Evolutionary conservation across 371 early-diverging fungal genomes (phyloP), one percentile per base, ranked within the genome.

Genomic region (Mortierella sp.): DNA sequence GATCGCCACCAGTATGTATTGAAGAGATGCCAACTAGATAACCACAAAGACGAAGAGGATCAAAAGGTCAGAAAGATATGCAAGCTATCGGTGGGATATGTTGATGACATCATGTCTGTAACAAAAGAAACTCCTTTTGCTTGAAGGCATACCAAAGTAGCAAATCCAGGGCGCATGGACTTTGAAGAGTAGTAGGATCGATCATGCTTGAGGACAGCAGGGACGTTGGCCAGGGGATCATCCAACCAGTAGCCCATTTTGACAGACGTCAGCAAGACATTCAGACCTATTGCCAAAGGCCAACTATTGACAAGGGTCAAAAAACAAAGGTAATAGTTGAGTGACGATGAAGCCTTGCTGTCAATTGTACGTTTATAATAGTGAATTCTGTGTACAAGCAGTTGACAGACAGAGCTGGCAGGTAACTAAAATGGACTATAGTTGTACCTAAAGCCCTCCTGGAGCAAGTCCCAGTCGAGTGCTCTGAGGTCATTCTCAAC

Each of bases 191-290:
- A 82, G 32, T 72, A 79, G 14, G 75, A 27, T 4, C 78, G 70
- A 49, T 79, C 75, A 21, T 70, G 54, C 48, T 56, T 82, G 8
- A 86, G 55, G 16, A 82, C 60, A 27, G 75, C 32, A 24, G 86
- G 86, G 8, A 75, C 63, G 48, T 79, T 79, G 18, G 80, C 76
- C 1, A 78, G 48, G 0, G 82, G 86, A 44, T 86, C 86, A 51
- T 86, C 82, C 10, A 86, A 71, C 86, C 86, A 86, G 41, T 86
- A 86, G 49, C 86, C 86, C 32, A 86, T 48, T 29, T 77, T 86
- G 51, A 82, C 86, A 43, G 82, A 81, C 10, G 56, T 48, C 29
- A 86, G 51, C 70, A 86, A 18, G 7, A 74, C 18, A 51, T 86
- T 86, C 32, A 86, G 72, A 6, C 60, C 79, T 1, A 86, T 5